A percentile compares a stretch with the other conserved stretches of the same genome.
phyloP scores from a whole-genome alignment of 208 protist genomes.

The Wallacemonas sp. region DNA sequence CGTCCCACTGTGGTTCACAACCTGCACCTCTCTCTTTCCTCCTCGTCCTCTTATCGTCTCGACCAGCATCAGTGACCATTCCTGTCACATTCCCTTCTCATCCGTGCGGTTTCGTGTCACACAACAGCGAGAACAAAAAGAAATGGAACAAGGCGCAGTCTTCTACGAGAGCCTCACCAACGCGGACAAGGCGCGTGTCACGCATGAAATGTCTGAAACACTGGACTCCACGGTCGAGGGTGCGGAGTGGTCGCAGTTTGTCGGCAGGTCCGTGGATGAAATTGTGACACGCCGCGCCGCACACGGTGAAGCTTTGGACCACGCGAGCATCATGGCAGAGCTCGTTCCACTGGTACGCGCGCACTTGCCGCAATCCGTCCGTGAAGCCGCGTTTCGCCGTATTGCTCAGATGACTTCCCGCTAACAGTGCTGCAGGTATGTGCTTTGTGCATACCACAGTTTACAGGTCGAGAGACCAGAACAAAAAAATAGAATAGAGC shows the following conservation, averaged over 20 bases:
- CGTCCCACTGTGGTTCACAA: no score
- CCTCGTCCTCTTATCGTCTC: not conserved
- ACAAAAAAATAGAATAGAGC: no score
- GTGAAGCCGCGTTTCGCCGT: constrained; percentile 67
- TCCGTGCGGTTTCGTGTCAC: no score
- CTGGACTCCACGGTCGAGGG: not conserved
- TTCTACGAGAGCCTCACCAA: constrained; percentile 67
- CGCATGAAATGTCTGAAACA: constrained; percentile 13
- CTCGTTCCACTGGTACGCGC: constrained; percentile 50
- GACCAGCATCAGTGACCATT: no score
- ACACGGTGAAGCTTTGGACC: constrained; percentile 51
- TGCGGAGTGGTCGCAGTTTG: constrained; percentile 12
- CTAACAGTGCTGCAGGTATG: no score
- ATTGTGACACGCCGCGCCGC: constrained; percentile 45
- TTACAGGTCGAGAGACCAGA: no score
- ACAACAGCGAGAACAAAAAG: no score
- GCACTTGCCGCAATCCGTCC: constrained; percentile 43
- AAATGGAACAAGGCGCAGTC: constrained; percentile 19
- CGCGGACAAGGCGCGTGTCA: constrained; percentile 53
- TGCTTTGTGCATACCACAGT: no score
- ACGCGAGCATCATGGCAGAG: constrained; percentile 51
- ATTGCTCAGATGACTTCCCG: constrained; percentile 18
- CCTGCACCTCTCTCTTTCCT: constrained; percentile 1
- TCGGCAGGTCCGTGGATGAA: not conserved
- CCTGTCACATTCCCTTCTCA: not conserved